Percentiles rank a stretch among this genome's conserved stretches.
These are phyloP conservation scores for Aspergillus brasiliensis DNA, from an alignment of 2,329 filamentous ascomycete genomes.

Conservation along the genomic window DNA sequence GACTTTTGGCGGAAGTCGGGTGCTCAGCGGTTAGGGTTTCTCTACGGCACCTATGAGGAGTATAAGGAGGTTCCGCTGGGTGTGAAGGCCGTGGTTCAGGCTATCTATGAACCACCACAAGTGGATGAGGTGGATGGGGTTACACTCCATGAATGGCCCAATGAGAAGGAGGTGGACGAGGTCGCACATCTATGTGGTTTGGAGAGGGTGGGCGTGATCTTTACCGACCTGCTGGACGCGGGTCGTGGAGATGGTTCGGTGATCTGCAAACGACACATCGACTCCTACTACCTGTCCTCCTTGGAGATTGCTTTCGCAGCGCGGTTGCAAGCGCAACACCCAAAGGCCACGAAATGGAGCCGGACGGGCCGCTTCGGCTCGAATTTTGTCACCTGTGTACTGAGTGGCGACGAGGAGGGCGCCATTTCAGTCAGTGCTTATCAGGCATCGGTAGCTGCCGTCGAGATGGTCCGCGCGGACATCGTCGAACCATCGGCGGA, in stretches of 20 bases:
- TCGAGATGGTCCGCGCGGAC: conserved; percentile 95
- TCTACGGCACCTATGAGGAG: conserved; percentile 89
- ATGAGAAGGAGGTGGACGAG: conserved; percentile 78
- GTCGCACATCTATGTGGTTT: conserved; percentile 81
- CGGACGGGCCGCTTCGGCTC: conserved; percentile 92
- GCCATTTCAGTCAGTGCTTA: conserved; percentile 89
- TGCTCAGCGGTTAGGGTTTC: conserved; percentile 78
- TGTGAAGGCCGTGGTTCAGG: conserved; percentile 92
- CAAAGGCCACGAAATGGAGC: conserved; percentile 93
- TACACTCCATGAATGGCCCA: conserved; percentile 80
- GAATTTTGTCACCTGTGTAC: conserved; percentile 93
- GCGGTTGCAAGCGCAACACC: conserved; percentile 81
- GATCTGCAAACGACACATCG: conserved; percentile 90
- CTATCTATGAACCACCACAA: conserved; percentile 95
- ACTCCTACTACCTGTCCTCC: conserved; percentile 92
- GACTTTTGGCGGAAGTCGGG: conserved; percentile 90
- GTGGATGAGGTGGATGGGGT: conserved; percentile 86
- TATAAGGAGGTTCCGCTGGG: conserved; percentile 92
- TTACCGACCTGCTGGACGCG: conserved; percentile 85
- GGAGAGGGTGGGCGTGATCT: conserved; percentile 88
- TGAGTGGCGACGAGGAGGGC: conserved; percentile 88
- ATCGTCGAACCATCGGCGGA: conserved; percentile 95
- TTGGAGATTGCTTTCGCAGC: conserved; percentile 89
- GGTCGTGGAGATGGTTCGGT: conserved; percentile 81
- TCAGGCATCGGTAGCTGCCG: conserved; percentile 90